A percentile compares a stretch with the other conserved stretches of the same genome.
phyloP scores from a whole-genome alignment of 306 rosid species.

The Quercus dentata region DNA sequence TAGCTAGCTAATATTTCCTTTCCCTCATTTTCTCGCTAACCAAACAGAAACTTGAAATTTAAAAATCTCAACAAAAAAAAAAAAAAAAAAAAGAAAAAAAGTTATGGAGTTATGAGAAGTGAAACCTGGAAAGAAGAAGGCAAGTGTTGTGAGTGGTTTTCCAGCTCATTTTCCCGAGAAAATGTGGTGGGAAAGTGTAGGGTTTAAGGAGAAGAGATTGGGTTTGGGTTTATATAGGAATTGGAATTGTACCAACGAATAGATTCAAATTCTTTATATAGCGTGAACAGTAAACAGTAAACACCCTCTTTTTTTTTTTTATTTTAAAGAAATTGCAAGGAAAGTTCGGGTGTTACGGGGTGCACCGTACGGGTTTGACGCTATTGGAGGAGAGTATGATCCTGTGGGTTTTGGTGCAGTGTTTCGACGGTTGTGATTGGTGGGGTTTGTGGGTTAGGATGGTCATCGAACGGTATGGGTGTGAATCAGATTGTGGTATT shows the following conservation, averaged over 20 bases:
- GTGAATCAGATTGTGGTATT: background rate
- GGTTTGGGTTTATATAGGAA: constrained; percentile 11
- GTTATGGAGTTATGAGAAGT: background rate
- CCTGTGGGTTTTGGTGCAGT: no score
- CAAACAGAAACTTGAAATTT: background rate
- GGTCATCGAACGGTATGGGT: background rate
- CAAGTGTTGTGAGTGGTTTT: background rate
- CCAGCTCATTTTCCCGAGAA: constrained; percentile 30
- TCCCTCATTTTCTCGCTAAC: constrained; percentile 2
- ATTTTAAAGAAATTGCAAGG: constrained; percentile 3
- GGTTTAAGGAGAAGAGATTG: constrained; percentile 19
- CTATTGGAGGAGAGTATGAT: background rate
- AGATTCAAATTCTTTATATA: constrained; percentile 9
- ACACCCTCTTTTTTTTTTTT: background rate
- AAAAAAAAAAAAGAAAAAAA: background rate
- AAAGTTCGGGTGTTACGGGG: constrained; percentile 9
- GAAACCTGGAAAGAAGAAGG: constrained; percentile 39
- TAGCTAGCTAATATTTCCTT: background rate
- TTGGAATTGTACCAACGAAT: background rate
- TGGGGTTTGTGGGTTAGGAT: background rate
- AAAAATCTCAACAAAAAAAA: background rate
- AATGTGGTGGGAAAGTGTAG: constrained; percentile 10
- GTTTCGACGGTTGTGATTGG: background rate
- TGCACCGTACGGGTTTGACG: constrained; percentile 11
- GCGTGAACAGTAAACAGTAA: no score